Evolutionary conservation across 2,329 filamentous ascomycete genomes (phyloP), one percentile per base, ranked within the genome.

Genomic region (Botryosphaeria agaves): DNA sequence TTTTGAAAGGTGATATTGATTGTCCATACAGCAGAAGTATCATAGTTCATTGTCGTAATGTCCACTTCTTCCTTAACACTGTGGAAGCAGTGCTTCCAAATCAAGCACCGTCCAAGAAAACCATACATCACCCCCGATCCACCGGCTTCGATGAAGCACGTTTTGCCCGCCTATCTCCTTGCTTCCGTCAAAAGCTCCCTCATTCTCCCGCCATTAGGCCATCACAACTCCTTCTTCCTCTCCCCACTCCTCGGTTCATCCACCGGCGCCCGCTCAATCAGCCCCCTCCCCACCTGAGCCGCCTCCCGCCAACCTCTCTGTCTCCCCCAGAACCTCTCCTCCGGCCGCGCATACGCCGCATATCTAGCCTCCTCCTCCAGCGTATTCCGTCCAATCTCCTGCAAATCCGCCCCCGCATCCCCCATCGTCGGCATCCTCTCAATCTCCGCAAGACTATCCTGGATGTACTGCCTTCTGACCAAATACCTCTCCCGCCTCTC

Each of bases 401-500:
- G 71, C 7, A 61, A 65, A 9, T 57, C 60, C 26, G 56, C 55
- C 5, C 56, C 53, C 12, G 60, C 56, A 32, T 55, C 57, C 31
- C 66, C 62, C 3, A 62, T 61, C 2, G 63, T 45, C 1, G 57
- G 57, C 3, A 58, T 31, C 23, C 47, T 55, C 17, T 50, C 59
- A 18, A 70, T 61, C 34, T 69, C 55, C 1, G 69, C 72, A 8
- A 84, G 53, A 15, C 69, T 78, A 44, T 85, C 76, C 35, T 83
- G 70, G 2, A 95, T 65, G 32, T 84, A 72, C 40, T 69, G 71
- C 57, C 83, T 87, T 38, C 87, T 72, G 47, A 89, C 72, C 28
- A 77, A 52, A 53, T 77, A 95, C 14, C 82, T 69, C 49, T 93
- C 81, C 3, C 72, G 72, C 9, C 79, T 70, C 55, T 92, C 85